Evolutionary conservation across 768 basidiomycete genomes (phyloP), one percentile per base, ranked within the genome.

Genomic region (Boletus sp.): DNA sequence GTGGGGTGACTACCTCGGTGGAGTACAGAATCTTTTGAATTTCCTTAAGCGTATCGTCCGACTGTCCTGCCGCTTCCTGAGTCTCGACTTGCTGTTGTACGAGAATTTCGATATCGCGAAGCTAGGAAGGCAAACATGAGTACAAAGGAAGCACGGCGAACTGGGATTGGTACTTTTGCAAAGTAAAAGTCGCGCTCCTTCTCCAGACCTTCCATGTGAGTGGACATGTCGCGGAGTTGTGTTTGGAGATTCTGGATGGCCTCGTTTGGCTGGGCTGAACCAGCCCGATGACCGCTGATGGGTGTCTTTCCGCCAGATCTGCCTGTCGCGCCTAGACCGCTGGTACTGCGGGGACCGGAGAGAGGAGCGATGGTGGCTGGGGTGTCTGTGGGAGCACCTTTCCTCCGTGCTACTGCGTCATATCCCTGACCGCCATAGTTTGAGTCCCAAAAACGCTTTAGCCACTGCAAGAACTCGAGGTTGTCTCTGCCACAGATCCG

Each of bases 131-230:
- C 20, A 24, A 50, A 12, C 45, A 45, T 52, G 52, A 57, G 54
- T 17, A 32, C 28, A 53, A 52, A 44, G 10, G 49, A 61, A 54
- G 47, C 41, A 42, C 40, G 40, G 50, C 9, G 46, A 56, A 50
- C 29, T 47, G 32, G 57, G 40, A 17, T 9, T 2, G 80, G 47
- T 63, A 96, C 95, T 84, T 98, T 99, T 67, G 90, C 87, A 73
- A 98, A 99, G 75, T 99, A 99, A 73, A 99, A 98, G 72, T 98
- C 95, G 46, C 95, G 78, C 75, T 99, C 97, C 78, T 94, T 98
- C 79, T 98, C 94, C 39, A 98, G 77, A 1, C 92, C 91, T 69
- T 95, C 94, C 61, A 97, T 76, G 67, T 92, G 89, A 0, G 77
- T 71, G 36, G 84, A 83, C 77, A 97, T 79, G 60, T 98, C 97